phyloP scores from a whole-genome alignment of 2,329 filamentous ascomycete genomes.

The Aureobasidium leucospermi region DNA sequence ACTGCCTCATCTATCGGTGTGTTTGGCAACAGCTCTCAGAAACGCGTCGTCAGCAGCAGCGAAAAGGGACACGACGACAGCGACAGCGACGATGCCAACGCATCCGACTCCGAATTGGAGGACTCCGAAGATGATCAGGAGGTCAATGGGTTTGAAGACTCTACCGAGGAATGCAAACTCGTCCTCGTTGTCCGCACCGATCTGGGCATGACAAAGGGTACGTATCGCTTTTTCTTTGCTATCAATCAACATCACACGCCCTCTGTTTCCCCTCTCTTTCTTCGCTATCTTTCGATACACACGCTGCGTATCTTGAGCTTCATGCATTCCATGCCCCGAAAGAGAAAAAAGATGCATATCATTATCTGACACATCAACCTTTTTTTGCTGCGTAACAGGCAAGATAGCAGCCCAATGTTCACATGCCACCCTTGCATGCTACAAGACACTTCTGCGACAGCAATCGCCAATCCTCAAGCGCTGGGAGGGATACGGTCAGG shows the following conservation, averaged over 20 bases:
- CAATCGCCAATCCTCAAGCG: slow-evolving; percentile 60
- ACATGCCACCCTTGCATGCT: slow-evolving; percentile 95
- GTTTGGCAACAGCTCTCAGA: slow-evolving; percentile 36
- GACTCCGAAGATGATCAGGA: slow-evolving; percentile 37
- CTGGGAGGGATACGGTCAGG: slow-evolving; percentile 83
- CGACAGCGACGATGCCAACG: slow-evolving; percentile 33
- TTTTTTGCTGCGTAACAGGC: slow-evolving; percentile 44
- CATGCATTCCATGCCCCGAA: neutral
- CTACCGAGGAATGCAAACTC: slow-evolving; percentile 82
- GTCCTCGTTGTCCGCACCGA: slow-evolving; percentile 89
- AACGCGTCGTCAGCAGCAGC: slow-evolving; percentile 14
- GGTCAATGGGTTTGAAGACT: slow-evolving; percentile 38
- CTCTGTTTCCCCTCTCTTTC: neutral
- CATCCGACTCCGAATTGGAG: slow-evolving; percentile 17
- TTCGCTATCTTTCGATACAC: neutral
- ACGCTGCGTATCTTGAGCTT: neutral
- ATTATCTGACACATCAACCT: neutral
- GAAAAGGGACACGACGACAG: slow-evolving; percentile 21
- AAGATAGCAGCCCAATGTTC: slow-evolving; percentile 96
- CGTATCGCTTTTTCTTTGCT: slow-evolving; percentile 20
- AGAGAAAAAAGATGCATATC: neutral
- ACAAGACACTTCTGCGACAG: slow-evolving; percentile 66
- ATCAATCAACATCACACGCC: slow-evolving; percentile 8
- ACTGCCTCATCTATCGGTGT: slow-evolving; percentile 63
- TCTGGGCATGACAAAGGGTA: slow-evolving; percentile 95